Evolutionary conservation across 495 filamentous ascomycete species (phyloP), one percentile per base, ranked within the genome.

Genomic region (Hypoxylon perforatum): DNA sequence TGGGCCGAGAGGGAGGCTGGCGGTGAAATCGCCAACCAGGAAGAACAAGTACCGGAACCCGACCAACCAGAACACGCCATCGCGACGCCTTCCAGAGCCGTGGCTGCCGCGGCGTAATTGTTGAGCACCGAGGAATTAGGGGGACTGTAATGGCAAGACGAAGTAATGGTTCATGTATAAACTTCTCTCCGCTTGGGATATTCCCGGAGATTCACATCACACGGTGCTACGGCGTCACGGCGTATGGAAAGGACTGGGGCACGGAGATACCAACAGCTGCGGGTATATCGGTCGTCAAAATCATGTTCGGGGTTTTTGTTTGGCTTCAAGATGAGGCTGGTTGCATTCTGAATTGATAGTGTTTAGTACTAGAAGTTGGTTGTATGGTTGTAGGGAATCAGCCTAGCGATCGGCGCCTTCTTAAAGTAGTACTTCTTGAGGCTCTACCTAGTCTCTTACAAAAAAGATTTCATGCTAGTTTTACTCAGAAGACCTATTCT

Each of bases 1-100:
- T 98, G 96, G 95, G 96, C 95, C 2, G 95, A 97, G 80, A 87
- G 88, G 56, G 90, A 90, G 70, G 90, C 91, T 49, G 89, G 84
- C 18, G 84, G 84, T 38, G 84, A 86, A 70, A 78, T 80, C 28
- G 78, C 78, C 6, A 72, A 71, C 30, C 76, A 82, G 49, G 73
- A 78, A 47, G 72, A 78, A 51, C 60, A 76, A 51, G 69, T 65
- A 38, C 70, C 74, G 38, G 61, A 75, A 51, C 67, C 53, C 21
- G 67, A 71, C 36, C 74, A 75, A 51, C 74, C 60, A 22, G 67
- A 73, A 41, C 74, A 64, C 19, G 76, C 73, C 7, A 73, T 77
- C 14, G 71, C 77, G 1, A 72, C 71, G 1, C 65, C 70, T 35
- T 70, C 78, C 17, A 60, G 76, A 42, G 63, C 70, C 8, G 73